Evolutionary conservation across 2,329 filamentous ascomycete genomes (phyloP).

Genomic region (Thelonectria rubi): DNA sequence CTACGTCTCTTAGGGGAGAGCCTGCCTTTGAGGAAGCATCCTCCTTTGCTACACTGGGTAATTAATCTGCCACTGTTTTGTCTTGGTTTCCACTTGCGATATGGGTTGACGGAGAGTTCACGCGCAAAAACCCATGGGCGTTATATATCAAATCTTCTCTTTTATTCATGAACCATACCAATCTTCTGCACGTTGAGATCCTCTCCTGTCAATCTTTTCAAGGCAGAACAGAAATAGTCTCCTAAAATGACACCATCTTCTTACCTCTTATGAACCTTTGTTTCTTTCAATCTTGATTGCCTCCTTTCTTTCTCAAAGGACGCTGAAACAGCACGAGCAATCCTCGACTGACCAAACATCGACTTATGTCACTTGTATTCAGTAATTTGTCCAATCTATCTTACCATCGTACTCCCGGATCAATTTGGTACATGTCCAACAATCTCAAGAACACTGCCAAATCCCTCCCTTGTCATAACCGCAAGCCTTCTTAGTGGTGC

Average conservation of each 20-base stretch:
- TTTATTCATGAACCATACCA: slow-evolving; percentile 8
- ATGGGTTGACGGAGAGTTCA: slow-evolving; percentile 30
- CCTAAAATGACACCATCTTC: neutral
- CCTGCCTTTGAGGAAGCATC: neutral
- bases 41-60: slow-evolving; percentile 7
- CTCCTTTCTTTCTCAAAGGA: too few species aligned
- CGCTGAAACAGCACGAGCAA: too few species aligned
- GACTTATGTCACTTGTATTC: too few species aligned
- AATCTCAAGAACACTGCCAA: neutral
- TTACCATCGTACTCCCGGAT: neutral
- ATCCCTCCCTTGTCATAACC: neutral
- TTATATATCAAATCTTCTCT: slow-evolving; percentile 24
- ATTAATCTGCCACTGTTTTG: slow-evolving; percentile 10
- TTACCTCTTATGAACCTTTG: neutral
- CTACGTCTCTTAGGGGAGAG: slow-evolving; percentile 44
- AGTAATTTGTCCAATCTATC: neutral
- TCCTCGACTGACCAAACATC: too few species aligned
- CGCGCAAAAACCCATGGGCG: slow-evolving; percentile 29
- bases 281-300: neutral
- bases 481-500: slow-evolving; percentile 22
- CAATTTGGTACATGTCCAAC: neutral
- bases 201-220: slow-evolving; percentile 33
- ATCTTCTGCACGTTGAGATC: slow-evolving; percentile 15
- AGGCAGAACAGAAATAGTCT: slow-evolving; percentile 17
- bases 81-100: slow-evolving; percentile 20